phyloP scores from a whole-genome alignment of 345 rosid genomes.

The Barbarea vulgaris region DNA sequence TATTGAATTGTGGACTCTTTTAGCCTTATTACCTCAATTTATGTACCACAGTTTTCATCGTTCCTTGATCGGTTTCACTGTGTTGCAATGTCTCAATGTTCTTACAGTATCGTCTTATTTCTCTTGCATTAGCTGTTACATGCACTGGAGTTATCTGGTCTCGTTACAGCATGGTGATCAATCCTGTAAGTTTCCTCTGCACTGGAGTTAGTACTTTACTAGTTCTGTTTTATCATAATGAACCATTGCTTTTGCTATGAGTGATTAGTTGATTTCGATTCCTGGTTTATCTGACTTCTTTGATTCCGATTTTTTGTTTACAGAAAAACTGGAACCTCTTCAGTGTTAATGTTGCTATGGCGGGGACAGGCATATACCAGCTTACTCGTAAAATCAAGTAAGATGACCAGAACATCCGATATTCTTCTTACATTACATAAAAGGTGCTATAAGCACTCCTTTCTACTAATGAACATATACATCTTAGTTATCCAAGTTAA shows the following conservation, averaged over 20 bases:
- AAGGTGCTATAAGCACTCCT: not conserved
- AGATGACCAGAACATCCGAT: constrained; percentile 29
- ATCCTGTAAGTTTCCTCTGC: constrained; percentile 58
- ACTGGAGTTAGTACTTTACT: not conserved
- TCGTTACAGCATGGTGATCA: constrained; percentile 85
- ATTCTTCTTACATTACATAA: constrained; percentile 4
- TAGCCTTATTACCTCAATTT: not conserved
- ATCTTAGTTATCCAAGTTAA: not conserved
- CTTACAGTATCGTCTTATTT: constrained; percentile 15
- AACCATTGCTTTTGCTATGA: not conserved
- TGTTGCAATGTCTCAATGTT: constrained; percentile 6
- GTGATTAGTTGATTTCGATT: not conserved
- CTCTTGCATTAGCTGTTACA: constrained; percentile 60
- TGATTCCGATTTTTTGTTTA: constrained; percentile 25
- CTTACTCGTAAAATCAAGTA: constrained; percentile 78
- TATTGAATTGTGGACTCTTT: not conserved
- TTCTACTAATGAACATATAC: constrained; percentile 10
- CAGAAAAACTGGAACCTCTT: constrained; percentile 98
- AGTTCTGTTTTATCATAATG: not conserved
- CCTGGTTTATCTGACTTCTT: constrained; percentile 4
- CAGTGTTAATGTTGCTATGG: constrained; percentile 84
- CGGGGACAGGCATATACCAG: constrained; percentile 84
- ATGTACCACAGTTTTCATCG: not conserved
- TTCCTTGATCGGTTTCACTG: not conserved
- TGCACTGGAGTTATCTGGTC: constrained; percentile 76